Conservation (phyloP, 257 asterid genomes). For the Plantago major region DNA sequence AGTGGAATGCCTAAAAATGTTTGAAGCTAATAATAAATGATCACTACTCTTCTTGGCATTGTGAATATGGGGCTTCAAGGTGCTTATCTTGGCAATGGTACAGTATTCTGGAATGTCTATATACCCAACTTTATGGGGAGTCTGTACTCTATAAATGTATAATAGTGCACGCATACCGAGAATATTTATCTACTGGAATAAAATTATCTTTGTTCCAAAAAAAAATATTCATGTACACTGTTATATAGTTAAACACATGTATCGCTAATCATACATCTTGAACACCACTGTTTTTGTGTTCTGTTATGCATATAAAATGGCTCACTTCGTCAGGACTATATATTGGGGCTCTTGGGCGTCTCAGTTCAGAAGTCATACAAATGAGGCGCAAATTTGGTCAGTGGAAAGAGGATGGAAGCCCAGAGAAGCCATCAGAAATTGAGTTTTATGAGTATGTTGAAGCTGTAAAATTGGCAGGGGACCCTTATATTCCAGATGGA, state of each 20-base stretch:
- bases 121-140: neutral
- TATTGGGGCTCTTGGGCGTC: constrained; percentile 86
- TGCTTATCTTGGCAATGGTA: too few species aligned
- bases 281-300: constrained; percentile 14
- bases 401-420: constrained; percentile 79
- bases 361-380: constrained; percentile 82
- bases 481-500: constrained; percentile 95
- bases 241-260: neutral
- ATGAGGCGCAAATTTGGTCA: constrained; percentile 87
- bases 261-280: constrained; percentile 7
- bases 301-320: constrained; percentile 10
- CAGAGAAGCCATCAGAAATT: constrained; percentile 52
- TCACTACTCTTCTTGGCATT: neutral
- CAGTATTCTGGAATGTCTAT: neutral
- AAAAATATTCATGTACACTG: neutral
- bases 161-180: neutral
- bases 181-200: too few species aligned
- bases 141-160: neutral
- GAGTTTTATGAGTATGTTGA: constrained; percentile 94
- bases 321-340: constrained; percentile 56
- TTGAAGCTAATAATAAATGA: neutral
- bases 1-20: neutral
- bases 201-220: too few species aligned
- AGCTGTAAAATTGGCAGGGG: constrained; percentile 92
- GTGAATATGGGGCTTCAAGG: neutral